phyloP scores from a whole-genome alignment of 495 filamentous ascomycete genomes.

The Aspergillus ellipticus region DNA sequence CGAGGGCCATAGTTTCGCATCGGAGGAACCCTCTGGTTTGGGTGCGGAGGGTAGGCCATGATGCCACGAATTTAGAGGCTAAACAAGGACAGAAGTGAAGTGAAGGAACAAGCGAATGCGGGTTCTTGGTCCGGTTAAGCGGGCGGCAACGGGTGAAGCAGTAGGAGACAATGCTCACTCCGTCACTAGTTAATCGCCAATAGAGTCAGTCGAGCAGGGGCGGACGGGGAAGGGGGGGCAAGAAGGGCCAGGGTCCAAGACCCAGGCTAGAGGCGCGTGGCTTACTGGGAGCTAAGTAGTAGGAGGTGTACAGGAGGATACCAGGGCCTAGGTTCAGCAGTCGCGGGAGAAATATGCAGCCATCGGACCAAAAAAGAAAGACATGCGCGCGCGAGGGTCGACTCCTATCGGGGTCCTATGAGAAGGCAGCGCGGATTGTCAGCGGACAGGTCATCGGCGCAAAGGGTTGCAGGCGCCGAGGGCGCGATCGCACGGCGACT shows the following conservation, averaged over 20 bases:
- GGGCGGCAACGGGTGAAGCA: background rate
- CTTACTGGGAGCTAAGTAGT: background rate
- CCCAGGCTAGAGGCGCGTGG: background rate
- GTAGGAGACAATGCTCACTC: background rate
- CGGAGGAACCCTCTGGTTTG: constrained; percentile 45
- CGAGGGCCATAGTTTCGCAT: constrained; percentile 48
- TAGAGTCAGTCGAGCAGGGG: background rate
- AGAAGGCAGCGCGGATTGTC: constrained; percentile 1
- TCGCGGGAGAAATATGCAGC: background rate
- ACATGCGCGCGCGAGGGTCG: background rate
- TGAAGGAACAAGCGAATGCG: background rate
- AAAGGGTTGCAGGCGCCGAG: constrained; percentile 8
- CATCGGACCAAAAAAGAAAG: background rate
- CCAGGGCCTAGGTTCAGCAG: background rate
- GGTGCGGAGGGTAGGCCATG: constrained; percentile 35
- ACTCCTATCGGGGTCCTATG: background rate
- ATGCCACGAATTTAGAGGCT: background rate
- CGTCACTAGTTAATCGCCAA: background rate
- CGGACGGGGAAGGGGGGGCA: background rate
- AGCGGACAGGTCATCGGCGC: constrained; percentile 14
- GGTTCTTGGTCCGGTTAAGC: background rate
- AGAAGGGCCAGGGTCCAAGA: background rate
- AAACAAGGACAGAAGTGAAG: background rate
- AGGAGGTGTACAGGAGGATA: too few relatives aligned
- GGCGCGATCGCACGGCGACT: constrained; percentile 13